Percentiles rank a stretch among this genome's conserved stretches.
phyloP scores from a whole-genome alignment of 1,284 basidiomycete genomes.

The Neolentinus lepideus region DNA sequence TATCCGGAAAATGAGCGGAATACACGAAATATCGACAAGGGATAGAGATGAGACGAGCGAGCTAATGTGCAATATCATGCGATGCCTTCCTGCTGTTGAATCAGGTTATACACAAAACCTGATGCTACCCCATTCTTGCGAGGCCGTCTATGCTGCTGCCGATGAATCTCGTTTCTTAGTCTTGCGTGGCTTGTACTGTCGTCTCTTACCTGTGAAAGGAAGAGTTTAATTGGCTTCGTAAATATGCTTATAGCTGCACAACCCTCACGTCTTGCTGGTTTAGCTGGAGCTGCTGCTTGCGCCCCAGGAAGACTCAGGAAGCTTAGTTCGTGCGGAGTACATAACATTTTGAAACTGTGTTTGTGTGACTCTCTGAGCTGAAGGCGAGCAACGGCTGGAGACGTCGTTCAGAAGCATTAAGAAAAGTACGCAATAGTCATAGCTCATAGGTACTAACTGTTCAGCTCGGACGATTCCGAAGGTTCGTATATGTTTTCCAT shows the following conservation, averaged over 20 bases:
- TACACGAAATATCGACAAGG: too few relatives aligned
- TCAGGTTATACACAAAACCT: background rate
- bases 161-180: background rate
- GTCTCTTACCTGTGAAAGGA: constrained; percentile 10
- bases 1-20: too few relatives aligned
- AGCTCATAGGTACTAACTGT: constrained; percentile 6
- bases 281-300: background rate
- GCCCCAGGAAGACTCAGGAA: constrained; percentile 12
- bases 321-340: constrained; percentile 8
- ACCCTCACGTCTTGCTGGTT: constrained; percentile 11
- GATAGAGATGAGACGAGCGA: too few relatives aligned
- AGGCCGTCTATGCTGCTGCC: background rate
- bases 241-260: background rate
- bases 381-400: constrained; percentile 6
- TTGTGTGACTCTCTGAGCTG: constrained; percentile 4
- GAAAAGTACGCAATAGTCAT: background rate
- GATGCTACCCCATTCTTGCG: background rate
- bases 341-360: background rate
- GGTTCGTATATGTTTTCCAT: constrained; percentile 13
- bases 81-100: too few relatives aligned
- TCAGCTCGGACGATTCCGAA: constrained; percentile 5
- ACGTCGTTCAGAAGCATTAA: background rate
- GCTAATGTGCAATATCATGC: too few relatives aligned
- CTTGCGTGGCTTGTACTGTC: constrained; percentile 9
- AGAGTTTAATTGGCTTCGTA: background rate